Conservation (phyloP, 2,329 filamentous ascomycete species). For the Beauveria medogensis region DNA sequence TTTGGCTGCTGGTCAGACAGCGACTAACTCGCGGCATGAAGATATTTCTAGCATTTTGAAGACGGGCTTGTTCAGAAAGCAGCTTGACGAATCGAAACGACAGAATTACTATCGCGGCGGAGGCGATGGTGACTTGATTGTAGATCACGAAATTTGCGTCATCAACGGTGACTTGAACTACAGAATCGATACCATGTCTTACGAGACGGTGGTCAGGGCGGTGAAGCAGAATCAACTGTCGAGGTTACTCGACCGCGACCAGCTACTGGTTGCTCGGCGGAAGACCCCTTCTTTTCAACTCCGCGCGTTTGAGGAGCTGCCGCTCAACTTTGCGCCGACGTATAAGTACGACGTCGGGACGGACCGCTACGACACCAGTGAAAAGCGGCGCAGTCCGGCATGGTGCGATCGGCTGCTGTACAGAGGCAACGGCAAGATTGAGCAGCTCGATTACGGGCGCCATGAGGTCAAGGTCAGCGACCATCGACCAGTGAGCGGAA, state of each 20-base stretch:
- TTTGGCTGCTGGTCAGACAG: constrained; percentile 84
- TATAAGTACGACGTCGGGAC: constrained; percentile 98
- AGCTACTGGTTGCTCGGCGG: constrained; percentile 79
- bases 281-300: constrained; percentile 86
- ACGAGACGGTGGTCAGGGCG: constrained; percentile 82
- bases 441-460: constrained; percentile 78
- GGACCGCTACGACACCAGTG: constrained; percentile 86
- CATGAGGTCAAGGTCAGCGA: constrained; percentile 90
- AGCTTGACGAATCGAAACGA: constrained; percentile 58
- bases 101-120: constrained; percentile 79
- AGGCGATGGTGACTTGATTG: constrained; percentile 89
- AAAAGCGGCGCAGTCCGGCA: constrained; percentile 88
- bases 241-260: constrained; percentile 87
- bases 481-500: constrained; percentile 83
- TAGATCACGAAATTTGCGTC: constrained; percentile 96
- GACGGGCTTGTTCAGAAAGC: constrained; percentile 61
- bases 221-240: constrained; percentile 71
- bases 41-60: constrained; percentile 89
- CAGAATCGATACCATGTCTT: constrained; percentile 93
- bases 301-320: constrained; percentile 80
- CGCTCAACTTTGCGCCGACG: constrained; percentile 87
- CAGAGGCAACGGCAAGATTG: constrained; percentile 69
- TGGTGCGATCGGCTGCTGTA: constrained; percentile 97
- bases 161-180: constrained; percentile 97
- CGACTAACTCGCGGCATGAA: constrained; percentile 84